Evolutionary conservation across 2,329 filamentous ascomycete species (phyloP), one percentile per base, ranked within the genome.

Genomic region (Bipolaris gigantea): DNA sequence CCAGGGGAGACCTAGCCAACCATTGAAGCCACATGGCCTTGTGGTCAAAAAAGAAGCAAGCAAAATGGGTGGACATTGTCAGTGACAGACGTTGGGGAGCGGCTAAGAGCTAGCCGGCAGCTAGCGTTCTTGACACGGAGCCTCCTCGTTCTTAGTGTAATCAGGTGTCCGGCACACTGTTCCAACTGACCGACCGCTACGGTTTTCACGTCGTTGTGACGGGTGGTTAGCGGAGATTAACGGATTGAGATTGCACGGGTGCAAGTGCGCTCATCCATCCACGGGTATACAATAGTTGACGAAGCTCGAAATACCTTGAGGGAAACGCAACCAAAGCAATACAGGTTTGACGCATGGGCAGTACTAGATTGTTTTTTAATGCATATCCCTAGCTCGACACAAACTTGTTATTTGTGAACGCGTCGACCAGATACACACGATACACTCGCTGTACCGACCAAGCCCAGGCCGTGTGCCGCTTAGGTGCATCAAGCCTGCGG

Each of bases 401-500:
- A 40, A 40, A 40, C 38, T 25, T 40, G 38, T 25, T 25, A 25
- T 25, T 40, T 40, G 36, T 39, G 38, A 40, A 40, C 13, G 38
- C 40, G 9, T 32, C 41, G 41, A 36, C n/a, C 35, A 18, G n/a
- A 18, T 19, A 16, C 10, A 18, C 35, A 18, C 35, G n/a, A 36
- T 36, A 18, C 2, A 2, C 15, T 34, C 2, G 3, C 15, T n/a
- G 33, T 35, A 16, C 5, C 27, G 16, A 33, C 25, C 25, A 32
- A 30, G n/a, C 6, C 6, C 23, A 30, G 34, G 45, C 39, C 35
- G 34, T 41, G 41, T 36, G n/a, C 35, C 21, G 48, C 48, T 54
- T 54, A 46, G 47, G 34, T 41, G 52, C 41, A 45, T 50, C 52
- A 54, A 54, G 52, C 30, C 30, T 40, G 46, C 27, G 48, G 32